Evolutionary conservation across 2,329 filamentous ascomycete genomes (phyloP).

Genomic region (Aspergillus chevalieri): DNA sequence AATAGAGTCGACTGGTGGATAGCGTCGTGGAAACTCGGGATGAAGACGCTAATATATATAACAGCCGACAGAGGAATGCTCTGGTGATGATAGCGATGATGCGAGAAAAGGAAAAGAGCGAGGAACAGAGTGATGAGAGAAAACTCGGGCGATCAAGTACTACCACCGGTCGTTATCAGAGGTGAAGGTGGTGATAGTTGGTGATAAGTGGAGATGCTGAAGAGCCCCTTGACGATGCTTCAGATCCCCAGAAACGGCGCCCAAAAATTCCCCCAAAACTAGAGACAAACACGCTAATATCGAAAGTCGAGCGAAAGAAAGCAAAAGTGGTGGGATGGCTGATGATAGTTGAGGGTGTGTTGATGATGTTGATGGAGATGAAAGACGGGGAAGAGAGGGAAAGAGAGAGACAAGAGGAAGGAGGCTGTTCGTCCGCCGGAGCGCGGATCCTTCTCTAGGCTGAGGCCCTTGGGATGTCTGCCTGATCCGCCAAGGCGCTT

Average conservation of each 20-base stretch:
- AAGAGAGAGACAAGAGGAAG: slow-evolving; percentile 10
- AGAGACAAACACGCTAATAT: slow-evolving; percentile 5
- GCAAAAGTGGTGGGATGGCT: slow-evolving; percentile 3
- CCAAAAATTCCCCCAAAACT: neutral
- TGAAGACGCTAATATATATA: neutral
- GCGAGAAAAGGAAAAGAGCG: too few species aligned
- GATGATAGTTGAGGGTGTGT: too few species aligned
- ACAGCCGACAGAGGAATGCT: neutral
- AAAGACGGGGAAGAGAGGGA: slow-evolving; percentile 5
- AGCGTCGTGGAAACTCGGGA: neutral
- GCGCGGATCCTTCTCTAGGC: slow-evolving; percentile 6
- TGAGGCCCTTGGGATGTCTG: slow-evolving; percentile 31
- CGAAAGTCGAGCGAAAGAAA: neutral
- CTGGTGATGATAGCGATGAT: too few species aligned
- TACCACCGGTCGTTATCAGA: too few species aligned
- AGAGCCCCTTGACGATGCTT: neutral
- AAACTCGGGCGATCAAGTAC: too few species aligned
- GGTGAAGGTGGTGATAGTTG: too few species aligned
- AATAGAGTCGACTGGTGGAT: neutral
- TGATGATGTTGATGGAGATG: too few species aligned
- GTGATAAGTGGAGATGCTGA: neutral
- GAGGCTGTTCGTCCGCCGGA: slow-evolving; percentile 16
- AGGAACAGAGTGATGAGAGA: too few species aligned
- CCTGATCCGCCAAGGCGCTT: slow-evolving; percentile 20
- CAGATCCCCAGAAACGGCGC: neutral